Evolutionary conservation across 345 rosid genomes (phyloP).

Genomic region (Ailanthus altissimus): DNA sequence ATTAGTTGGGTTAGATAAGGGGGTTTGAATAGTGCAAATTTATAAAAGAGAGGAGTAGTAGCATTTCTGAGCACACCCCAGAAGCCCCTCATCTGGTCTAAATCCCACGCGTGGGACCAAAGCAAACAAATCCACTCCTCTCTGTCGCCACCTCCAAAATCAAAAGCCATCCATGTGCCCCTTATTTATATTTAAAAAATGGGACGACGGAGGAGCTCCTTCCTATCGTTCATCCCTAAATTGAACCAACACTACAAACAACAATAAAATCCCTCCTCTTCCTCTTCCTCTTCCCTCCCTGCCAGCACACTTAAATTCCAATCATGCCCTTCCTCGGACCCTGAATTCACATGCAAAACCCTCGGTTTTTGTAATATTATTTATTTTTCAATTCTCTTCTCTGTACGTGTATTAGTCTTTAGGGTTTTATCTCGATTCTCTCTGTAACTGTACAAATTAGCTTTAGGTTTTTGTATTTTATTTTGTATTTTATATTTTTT

Average conservation of each 20-base stretch:
- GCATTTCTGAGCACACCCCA: too few relatives aligned
- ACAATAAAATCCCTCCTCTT: not conserved
- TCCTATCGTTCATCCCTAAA: not conserved
- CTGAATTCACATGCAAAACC: not conserved
- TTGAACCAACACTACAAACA: not conserved
- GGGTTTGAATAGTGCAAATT: too few relatives aligned
- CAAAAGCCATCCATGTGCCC: not conserved
- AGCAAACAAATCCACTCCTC: too few relatives aligned
- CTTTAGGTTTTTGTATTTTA: conserved; percentile 3
- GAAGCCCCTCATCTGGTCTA: not conserved
- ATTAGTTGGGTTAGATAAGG: too few relatives aligned
- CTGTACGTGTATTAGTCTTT: not conserved
- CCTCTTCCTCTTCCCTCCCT: not conserved
- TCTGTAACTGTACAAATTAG: not conserved
- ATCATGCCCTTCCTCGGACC: not conserved
- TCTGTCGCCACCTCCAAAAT: not conserved
- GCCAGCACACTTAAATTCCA: not conserved
- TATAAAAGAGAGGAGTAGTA: too few relatives aligned
- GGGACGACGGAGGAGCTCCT: too few relatives aligned
- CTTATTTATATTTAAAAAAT: too few relatives aligned
- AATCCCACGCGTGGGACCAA: not conserved
- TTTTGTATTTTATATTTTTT: not conserved
- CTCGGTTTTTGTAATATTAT: not conserved
- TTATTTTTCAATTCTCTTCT: not conserved
- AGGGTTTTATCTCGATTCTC: conserved; percentile 7